Conservation (phyloP, 768 basidiomycete species). For the Neoboletus magnificus region DNA sequence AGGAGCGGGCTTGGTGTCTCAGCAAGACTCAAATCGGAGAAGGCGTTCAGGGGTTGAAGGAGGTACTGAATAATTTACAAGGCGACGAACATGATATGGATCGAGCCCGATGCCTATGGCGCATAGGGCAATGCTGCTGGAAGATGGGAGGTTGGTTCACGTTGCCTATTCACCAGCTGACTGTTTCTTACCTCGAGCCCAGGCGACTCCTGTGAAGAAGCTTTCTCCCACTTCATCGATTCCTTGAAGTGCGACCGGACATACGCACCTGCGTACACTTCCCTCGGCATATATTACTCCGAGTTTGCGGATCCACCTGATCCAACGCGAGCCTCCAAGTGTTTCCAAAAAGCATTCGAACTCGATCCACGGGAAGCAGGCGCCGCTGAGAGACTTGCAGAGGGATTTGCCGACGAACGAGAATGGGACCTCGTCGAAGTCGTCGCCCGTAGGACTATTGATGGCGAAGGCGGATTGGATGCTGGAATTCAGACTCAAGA, state of each 20-base stretch:
- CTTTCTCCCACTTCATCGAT: slow-evolving; percentile 76
- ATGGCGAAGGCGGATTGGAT: slow-evolving; percentile 82
- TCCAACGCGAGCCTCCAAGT: slow-evolving; percentile 82
- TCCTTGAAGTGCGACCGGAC: slow-evolving; percentile 70
- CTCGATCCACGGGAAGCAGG: slow-evolving; percentile 85
- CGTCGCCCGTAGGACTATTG: slow-evolving; percentile 88
- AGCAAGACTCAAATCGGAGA: slow-evolving; percentile 48
- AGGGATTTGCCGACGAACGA: slow-evolving; percentile 86
- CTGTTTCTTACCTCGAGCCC: slow-evolving; percentile 3
- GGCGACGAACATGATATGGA: slow-evolving; percentile 51
- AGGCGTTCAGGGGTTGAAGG: slow-evolving; percentile 47
- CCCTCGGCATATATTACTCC: slow-evolving; percentile 86
- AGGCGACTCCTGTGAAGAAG: slow-evolving; percentile 56
- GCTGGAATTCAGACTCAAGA: slow-evolving; percentile 50
- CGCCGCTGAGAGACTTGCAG: slow-evolving; percentile 80
- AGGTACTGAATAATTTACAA: slow-evolving; percentile 42
- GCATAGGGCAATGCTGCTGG: slow-evolving; percentile 78
- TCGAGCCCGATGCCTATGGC: slow-evolving; percentile 79
- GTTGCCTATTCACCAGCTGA: not conserved
- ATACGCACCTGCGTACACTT: slow-evolving; percentile 91
- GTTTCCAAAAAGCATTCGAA: slow-evolving; percentile 98
- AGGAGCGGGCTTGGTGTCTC: slow-evolving; percentile 85
- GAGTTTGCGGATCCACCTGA: slow-evolving; percentile 72
- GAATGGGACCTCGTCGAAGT: slow-evolving; percentile 97
- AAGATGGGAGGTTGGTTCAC: slow-evolving; percentile 56